Percentiles rank a stretch among this genome's conserved stretches.
phyloP scores from a whole-genome alignment of 805 yeast genomes.

The Kurtzmaniella fragi region DNA sequence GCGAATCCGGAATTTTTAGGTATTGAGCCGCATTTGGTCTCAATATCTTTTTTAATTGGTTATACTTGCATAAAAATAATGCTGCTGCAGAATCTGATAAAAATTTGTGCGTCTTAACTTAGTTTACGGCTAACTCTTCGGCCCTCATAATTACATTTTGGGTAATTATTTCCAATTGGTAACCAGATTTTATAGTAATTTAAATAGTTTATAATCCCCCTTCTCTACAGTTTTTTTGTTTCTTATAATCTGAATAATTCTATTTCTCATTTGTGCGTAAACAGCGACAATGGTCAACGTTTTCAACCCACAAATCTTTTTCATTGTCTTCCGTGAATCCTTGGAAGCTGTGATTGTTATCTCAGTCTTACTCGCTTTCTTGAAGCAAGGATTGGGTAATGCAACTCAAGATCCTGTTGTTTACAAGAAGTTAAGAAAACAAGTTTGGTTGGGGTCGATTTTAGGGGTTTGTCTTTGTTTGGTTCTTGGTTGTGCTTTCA shows the following conservation, averaged over 20 bases:
- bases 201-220: not conserved
- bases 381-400: slow-evolving; percentile 79
- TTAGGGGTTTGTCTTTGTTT: slow-evolving; percentile 76
- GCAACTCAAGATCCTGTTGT: slow-evolving; percentile 42
- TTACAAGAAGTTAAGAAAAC: slow-evolving; percentile 61
- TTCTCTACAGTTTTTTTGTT: not conserved
- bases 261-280: not conserved
- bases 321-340: slow-evolving; percentile 89
- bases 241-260: not conserved
- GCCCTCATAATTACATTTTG: no score
- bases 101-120: no score
- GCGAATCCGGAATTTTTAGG: no score
- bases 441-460: slow-evolving; percentile 82
- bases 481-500: slow-evolving; percentile 84
- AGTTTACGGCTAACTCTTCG: no score
- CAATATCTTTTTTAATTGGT: no score
- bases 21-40: no score
- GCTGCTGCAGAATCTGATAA: no score
- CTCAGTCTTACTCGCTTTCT: slow-evolving; percentile 85
- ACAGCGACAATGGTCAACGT: slow-evolving; percentile 43
- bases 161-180: no score
- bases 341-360: slow-evolving; percentile 89
- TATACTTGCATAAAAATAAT: no score
- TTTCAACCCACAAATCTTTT: slow-evolving; percentile 72
- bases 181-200: not conserved